These are phyloP conservation scores for Pichia exigua DNA, from an alignment of 805 yeast genomes.

Conservation along the genomic window DNA sequence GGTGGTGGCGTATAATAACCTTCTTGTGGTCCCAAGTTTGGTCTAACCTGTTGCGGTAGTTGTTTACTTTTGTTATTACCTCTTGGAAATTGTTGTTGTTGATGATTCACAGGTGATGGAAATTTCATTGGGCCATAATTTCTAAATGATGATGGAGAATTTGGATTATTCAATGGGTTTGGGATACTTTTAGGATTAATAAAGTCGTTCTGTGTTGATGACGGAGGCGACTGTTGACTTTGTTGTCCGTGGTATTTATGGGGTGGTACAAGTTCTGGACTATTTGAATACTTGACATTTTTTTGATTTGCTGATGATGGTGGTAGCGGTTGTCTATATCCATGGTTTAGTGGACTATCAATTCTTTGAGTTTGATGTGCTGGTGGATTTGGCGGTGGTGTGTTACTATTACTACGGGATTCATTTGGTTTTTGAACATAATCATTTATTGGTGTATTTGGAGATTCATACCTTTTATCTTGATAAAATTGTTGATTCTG, in stretches of 20 bases:
- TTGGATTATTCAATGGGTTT: slow-evolving; percentile 4
- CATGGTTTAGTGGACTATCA: slow-evolving; percentile 6
- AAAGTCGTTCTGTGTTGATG: not conserved
- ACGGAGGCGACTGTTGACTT: not conserved
- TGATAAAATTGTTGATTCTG: not conserved
- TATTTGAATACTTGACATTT: slow-evolving; percentile 5
- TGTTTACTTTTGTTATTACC: not conserved
- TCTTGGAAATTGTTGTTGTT: slow-evolving; percentile 6
- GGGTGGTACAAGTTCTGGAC: slow-evolving; percentile 12
- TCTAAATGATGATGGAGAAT: slow-evolving; percentile 2
- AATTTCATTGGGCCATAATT: slow-evolving; percentile 9
- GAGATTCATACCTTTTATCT: not conserved
- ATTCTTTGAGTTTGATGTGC: slow-evolving; percentile 1
- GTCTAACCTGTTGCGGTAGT: slow-evolving; percentile 9
- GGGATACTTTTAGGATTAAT: not conserved
- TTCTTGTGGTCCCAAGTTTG: not conserved
- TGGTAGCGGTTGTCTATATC: slow-evolving; percentile 2
- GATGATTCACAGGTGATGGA: slow-evolving; percentile 4
- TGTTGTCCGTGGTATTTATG: slow-evolving; percentile 6
- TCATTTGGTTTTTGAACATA: not conserved
- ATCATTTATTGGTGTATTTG: not conserved
- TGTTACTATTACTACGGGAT: not conserved
- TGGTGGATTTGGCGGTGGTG: slow-evolving; percentile 2
- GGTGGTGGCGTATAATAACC: slow-evolving; percentile 5
- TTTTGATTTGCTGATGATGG: not conserved